phyloP scores from a whole-genome alignment of 2,329 filamentous ascomycete species.

The Penicillium nordicum region DNA sequence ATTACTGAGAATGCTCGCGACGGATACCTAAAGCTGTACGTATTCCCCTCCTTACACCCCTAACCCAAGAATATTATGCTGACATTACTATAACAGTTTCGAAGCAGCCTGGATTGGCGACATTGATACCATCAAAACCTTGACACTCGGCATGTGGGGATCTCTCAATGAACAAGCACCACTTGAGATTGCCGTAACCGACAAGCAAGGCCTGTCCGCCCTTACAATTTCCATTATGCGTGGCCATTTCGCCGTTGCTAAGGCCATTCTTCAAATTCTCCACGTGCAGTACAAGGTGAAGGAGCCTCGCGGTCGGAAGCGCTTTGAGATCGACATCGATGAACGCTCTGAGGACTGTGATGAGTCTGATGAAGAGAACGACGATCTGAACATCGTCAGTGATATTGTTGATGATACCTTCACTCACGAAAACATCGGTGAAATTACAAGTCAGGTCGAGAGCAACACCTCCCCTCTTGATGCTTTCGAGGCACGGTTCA shows the following conservation, averaged over 20 bases:
- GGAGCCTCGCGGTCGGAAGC: constrained; percentile 48
- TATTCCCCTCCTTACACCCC: constrained; percentile 32
- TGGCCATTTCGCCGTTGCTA: constrained; percentile 63
- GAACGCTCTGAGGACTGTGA: constrained; percentile 30
- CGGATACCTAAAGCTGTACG: constrained; percentile 63
- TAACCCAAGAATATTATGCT: constrained; percentile 43
- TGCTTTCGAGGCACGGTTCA: constrained; percentile 47
- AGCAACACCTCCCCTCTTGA: constrained; percentile 56
- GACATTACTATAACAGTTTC: constrained; percentile 48
- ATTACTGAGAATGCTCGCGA: constrained; percentile 53
- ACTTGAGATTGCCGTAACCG: constrained; percentile 60
- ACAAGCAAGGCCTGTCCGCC: constrained; percentile 53
- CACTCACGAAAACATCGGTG: constrained; percentile 72
- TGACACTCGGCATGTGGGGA: constrained; percentile 37
- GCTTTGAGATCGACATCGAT: constrained; percentile 32
- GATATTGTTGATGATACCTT: constrained; percentile 64
- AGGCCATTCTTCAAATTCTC: constrained; percentile 66
- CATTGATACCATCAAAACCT: constrained; percentile 53
- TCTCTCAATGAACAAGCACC: constrained; percentile 54
- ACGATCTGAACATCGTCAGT: constrained; percentile 33
- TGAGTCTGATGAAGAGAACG: constrained; percentile 25
- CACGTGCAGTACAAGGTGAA: constrained; percentile 63
- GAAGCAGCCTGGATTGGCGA: constrained; percentile 73
- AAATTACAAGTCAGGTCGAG: constrained; percentile 65
- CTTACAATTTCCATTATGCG: constrained; percentile 67